Base-by-base conservation (phyloP, 2,329 filamentous ascomycete species). In the Aspergillus glaucus region DNA sequence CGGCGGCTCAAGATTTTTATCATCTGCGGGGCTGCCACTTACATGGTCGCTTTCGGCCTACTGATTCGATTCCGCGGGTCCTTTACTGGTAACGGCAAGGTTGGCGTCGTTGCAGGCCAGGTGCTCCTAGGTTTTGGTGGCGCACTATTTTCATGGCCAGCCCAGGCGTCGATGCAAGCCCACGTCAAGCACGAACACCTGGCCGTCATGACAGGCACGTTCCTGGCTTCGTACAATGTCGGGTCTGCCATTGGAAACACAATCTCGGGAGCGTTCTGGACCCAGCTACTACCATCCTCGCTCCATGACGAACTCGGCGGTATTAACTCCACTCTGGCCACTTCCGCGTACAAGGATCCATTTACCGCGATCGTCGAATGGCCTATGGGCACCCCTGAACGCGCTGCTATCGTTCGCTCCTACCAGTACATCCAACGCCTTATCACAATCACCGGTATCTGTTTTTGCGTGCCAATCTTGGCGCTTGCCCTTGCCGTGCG, bases 381-480 rank as follows among this genome's bases (percentile, higher is more conserved):
- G 51, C 65, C 71, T 0, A 55, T 76, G 12, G 74, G 73, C 36
- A 72, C 71, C 3, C 46, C 43, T 2, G 46, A 46, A 12, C 0
- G 65, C 65, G 3, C 8, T 14, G 50, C 50, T 2, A 51, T 51
- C 21, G 43, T 78, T 49, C 56, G 60, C 6, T 64, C 74, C 3
- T 78, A 78, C 55, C 68, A 75, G 57, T 63, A 75, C 41, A 68
- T 74, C 0, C 75, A 78, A 67, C 66, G 70, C 6, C 59, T 76
- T 28, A 67, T 79, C 8, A 70, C 66, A 46, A 76, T 78, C 48
- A 72, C 72, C 3, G 76, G 76, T 30, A 73, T 78, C 56, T 75
- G 72, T 49, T 62, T 78, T 24, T 75, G 71, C 44, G 66, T 77
- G 26, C 75, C 75, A 21, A 68, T 78, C 19, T 75, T 78, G 26